Base-by-base conservation (phyloP, 2,329 filamentous ascomycete species). In the Fusarium liriodendri region DNA sequence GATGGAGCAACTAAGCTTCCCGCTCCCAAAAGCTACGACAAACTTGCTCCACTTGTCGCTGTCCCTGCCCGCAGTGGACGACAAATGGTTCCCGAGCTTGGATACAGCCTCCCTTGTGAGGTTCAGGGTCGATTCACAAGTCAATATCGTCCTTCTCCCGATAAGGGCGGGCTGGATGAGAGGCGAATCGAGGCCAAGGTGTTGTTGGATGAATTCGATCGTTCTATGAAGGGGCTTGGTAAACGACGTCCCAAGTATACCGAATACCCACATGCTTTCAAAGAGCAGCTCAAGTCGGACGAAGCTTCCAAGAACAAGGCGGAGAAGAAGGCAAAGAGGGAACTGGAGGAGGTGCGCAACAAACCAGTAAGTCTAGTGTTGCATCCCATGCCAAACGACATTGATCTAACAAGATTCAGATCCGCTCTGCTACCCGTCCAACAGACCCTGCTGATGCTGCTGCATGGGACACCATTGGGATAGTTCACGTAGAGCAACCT, bases 391-490 rank as follows among this genome's bases (percentile, higher is more conserved):
- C n/a, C 18, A 18, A 60, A 50, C 7, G 25, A 7, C 42, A 16
- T 27, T 25, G 2, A 25, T 50, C 54, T 76, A 62, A 75, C 54
- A 14, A 35, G 16, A 50, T 35, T 35, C 35, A 84, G 79, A 79
- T 85, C 27, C 85, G 86, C n/a, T 71, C 84, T 33, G 80, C 82
- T 6, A 82, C 77, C 5, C 85, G 86, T 7, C 88, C 88, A 2
- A 70, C 76, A 10, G 84, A 88, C 57, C 80, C 83, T 11, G 81
- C 83, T 18, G 86, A 86, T 66, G 87, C 85, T 27, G 86, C 86
- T 27, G 84, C 83, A 4, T 90, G 88, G 87, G 88, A 90, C 75
- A 83, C 85, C 0, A 84, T 88, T 69, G 87, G 87, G 20, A 84
- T 88, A 55, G 84, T 89, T 16, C 79, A 86, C 64, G 79, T 89